phyloP scores from a whole-genome alignment of 2,329 filamentous ascomycete species.

The Stemphylium lycopersici region DNA sequence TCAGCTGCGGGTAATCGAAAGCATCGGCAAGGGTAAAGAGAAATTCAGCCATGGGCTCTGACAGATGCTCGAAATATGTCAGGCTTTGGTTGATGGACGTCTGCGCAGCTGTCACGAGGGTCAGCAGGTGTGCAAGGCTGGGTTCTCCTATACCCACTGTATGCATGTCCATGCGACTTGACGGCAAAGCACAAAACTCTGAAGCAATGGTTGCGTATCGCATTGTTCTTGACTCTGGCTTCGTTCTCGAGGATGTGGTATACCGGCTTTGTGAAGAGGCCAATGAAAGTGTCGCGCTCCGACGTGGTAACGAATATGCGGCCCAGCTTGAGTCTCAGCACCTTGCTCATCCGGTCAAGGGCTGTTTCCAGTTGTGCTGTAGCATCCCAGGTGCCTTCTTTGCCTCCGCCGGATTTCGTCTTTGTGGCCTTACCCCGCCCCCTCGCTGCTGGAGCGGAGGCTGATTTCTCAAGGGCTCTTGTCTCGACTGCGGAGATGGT shows the following conservation, averaged over 20 bases:
- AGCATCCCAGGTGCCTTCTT: slow-evolving; percentile 87
- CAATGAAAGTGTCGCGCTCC: slow-evolving; percentile 93
- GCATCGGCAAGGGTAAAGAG: slow-evolving; percentile 94
- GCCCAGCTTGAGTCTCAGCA: slow-evolving; percentile 87
- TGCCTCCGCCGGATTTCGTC: slow-evolving; percentile 62
- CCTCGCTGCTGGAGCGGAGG: slow-evolving; percentile 71
- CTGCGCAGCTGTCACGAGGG: slow-evolving; percentile 72
- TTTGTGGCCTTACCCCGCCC: slow-evolving; percentile 77
- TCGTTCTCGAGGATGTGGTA: slow-evolving; percentile 96
- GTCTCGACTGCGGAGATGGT: slow-evolving; percentile 92
- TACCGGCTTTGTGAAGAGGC: slow-evolving; percentile 87
- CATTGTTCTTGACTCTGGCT: slow-evolving; percentile 83
- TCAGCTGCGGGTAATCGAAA: slow-evolving; percentile 95
- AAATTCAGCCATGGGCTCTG: slow-evolving; percentile 98
- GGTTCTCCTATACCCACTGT: slow-evolving; percentile 66
- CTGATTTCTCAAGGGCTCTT: slow-evolving; percentile 88
- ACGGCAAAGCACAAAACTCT: slow-evolving; percentile 95
- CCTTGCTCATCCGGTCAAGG: slow-evolving; percentile 93
- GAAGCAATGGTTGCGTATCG: slow-evolving; percentile 95
- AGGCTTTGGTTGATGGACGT: slow-evolving; percentile 97
- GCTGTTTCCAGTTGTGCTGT: slow-evolving; percentile 84
- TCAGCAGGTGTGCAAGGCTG: slow-evolving; percentile 14
- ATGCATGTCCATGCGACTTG: slow-evolving; percentile 96
- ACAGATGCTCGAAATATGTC: slow-evolving; percentile 98
- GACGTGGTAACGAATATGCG: slow-evolving; percentile 96